Conservation (phyloP, 345 rosid species). For the Citrus medica region DNA sequence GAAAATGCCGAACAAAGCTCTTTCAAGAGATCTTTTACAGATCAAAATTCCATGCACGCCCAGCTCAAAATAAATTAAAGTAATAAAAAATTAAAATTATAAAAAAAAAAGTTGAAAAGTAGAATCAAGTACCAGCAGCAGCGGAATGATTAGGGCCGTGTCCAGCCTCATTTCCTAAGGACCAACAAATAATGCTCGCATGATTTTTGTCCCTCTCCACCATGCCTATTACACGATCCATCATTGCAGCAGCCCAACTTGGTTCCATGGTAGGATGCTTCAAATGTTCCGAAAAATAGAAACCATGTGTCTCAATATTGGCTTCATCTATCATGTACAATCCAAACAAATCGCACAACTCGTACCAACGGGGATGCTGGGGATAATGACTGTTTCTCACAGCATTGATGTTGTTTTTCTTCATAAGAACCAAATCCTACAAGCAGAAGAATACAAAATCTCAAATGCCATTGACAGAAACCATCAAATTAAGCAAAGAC, state of each 20-base stretch:
- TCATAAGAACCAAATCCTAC: conserved; percentile 94
- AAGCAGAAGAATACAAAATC: conserved; percentile 16
- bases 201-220: conserved; percentile 98
- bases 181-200: conserved; percentile 88
- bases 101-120: not conserved
- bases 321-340: conserved; percentile 99
- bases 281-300: conserved; percentile 63
- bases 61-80: not conserved
- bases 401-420: conserved; percentile 88
- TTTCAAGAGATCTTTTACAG: not conserved
- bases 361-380: conserved; percentile 98
- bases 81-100: no score
- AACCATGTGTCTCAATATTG: conserved; percentile 98
- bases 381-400: conserved; percentile 99
- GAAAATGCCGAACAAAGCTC: not conserved
- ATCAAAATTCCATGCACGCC: not conserved
- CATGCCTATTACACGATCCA: conserved; percentile 97
- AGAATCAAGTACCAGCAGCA: conserved; percentile 65
- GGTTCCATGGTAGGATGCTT: conserved; percentile 87
- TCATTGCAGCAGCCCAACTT: conserved; percentile 91
- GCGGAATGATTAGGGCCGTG: conserved; percentile 99
- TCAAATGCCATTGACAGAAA: not conserved
- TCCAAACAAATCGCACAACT: conserved; percentile 90
- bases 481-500: conserved; percentile 8
- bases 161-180: conserved; percentile 92